phyloP scores from a whole-genome alignment of 441 rosid species.

The Macaranga tanarius region DNA sequence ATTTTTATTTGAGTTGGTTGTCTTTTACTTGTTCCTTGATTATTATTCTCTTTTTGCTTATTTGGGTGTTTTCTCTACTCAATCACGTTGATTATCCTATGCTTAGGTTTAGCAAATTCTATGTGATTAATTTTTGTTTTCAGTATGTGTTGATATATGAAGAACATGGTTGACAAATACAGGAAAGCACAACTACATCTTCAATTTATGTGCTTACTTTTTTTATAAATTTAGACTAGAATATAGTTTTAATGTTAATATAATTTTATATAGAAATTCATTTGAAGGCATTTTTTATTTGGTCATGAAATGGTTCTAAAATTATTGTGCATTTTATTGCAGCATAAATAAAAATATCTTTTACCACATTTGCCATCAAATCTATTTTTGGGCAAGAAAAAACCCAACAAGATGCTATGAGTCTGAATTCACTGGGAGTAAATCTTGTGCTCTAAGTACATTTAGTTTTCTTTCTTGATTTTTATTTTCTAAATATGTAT shows the following conservation, averaged over 20 bases:
- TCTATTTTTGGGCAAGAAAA: constrained; percentile 82
- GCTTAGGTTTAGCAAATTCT: background rate
- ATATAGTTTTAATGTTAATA: background rate
- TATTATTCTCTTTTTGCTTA: background rate
- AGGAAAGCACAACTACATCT: background rate
- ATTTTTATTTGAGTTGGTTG: background rate
- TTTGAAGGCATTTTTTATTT: background rate
- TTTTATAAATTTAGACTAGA: background rate
- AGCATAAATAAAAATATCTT: constrained; percentile 84
- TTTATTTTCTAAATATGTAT: background rate
- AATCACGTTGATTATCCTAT: background rate
- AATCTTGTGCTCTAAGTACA: constrained; percentile 7
- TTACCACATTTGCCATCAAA: constrained; percentile 92
- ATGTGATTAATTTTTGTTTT: background rate
- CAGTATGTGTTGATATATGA: background rate
- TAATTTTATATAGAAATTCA: background rate
- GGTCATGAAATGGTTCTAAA: constrained; percentile 1
- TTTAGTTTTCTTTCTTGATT: constrained; percentile 13
- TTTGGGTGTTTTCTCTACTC: background rate
- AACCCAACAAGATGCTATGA: constrained; percentile 61
- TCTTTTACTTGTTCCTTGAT: background rate
- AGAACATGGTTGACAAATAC: background rate
- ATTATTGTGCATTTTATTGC: constrained; percentile 19
- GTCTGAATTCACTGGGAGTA: constrained; percentile 28
- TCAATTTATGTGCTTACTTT: too few species aligned